Percentiles rank a stretch among this genome's conserved stretches.
Evolutionary conservation across 768 basidiomycete species (phyloP).

Genomic region (Boletus reticulatus): DNA sequence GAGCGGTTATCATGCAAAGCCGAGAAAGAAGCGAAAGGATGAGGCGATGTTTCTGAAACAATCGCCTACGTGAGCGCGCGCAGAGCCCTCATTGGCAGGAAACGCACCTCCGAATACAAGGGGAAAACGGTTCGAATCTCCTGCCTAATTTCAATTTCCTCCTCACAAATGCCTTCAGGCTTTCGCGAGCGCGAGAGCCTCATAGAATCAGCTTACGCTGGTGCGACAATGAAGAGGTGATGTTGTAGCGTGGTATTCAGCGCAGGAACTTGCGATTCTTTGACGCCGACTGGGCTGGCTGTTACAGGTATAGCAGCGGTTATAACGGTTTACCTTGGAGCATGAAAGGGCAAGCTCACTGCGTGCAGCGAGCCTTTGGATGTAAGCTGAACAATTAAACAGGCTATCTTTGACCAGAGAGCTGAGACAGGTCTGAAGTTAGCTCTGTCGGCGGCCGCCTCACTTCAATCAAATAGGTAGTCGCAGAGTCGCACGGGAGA

Average conservation of each 20-base stretch:
- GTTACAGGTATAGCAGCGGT: not conserved
- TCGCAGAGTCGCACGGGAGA: slow-evolving; percentile 65
- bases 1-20: slow-evolving; percentile 45
- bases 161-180: slow-evolving; percentile 71
- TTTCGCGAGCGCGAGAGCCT: slow-evolving; percentile 65
- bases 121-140: slow-evolving; percentile 66
- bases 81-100: not conserved
- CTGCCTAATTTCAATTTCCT: slow-evolving; percentile 53
- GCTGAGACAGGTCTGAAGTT: slow-evolving; percentile 63
- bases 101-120: slow-evolving; percentile 64
- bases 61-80: slow-evolving; percentile 6
- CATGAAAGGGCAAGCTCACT: slow-evolving; percentile 62
- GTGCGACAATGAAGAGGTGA: slow-evolving; percentile 55
- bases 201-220: slow-evolving; percentile 74
- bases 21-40: slow-evolving; percentile 34
- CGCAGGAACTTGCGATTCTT: slow-evolving; percentile 68
- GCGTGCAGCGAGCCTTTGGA: slow-evolving; percentile 79
- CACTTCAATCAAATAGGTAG: slow-evolving; percentile 72
- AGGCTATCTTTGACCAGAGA: slow-evolving; percentile 63
- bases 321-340: slow-evolving; percentile 43
- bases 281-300: slow-evolving; percentile 36
- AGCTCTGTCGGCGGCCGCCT: slow-evolving; percentile 52
- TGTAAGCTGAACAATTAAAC: slow-evolving; percentile 72
- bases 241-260: slow-evolving; percentile 67
- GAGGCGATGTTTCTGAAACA: slow-evolving; percentile 31